Percentiles rank a stretch among this genome's conserved stretches.
Conservation (phyloP, 2,329 filamentous ascomycete genomes). For the Curvularia lunata region DNA sequence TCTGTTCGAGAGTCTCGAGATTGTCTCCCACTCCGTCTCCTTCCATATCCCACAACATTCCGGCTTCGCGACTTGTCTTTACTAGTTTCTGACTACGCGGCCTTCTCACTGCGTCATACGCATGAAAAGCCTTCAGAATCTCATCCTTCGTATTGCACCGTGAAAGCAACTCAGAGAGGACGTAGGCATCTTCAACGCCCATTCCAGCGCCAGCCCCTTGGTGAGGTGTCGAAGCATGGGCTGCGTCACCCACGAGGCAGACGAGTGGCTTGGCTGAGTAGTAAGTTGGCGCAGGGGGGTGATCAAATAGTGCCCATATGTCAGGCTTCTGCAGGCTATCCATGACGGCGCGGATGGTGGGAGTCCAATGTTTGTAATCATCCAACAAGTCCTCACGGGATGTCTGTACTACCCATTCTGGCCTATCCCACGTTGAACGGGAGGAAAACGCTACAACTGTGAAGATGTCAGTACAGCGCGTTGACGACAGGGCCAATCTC, state of each 20-base stretch:
- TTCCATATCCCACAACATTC: conserved; percentile 51
- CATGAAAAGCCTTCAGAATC: conserved; percentile 45
- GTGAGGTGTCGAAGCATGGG: conserved; percentile 35
- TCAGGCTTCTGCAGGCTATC: conserved; percentile 54
- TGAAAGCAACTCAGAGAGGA: conserved; percentile 51
- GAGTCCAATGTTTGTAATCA: conserved; percentile 35
- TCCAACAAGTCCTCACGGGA: conserved; percentile 35
- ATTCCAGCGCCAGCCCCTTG: conserved; percentile 62
- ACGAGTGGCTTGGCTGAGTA: conserved; percentile 41
- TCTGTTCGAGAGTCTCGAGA: conserved; percentile 39
- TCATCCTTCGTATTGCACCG: conserved; percentile 16
- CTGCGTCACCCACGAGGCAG: conserved; percentile 58
- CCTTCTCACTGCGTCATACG: conserved; percentile 49
- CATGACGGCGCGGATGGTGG: conserved; percentile 28
- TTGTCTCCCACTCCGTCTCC: conserved; percentile 41
- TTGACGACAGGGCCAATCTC: not conserved
- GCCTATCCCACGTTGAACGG: conserved; percentile 25
- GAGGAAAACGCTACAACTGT: conserved; percentile 40
- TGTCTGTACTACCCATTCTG: conserved; percentile 38
- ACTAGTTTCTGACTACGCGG: conserved; percentile 52
- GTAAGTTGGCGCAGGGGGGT: conserved; percentile 53
- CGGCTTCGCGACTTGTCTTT: conserved; percentile 48
- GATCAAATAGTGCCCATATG: conserved; percentile 58
- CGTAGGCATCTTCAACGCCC: conserved; percentile 61
- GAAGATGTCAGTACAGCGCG: not conserved